Evolutionary conservation across 345 rosid genomes (phyloP).

Genomic region (Capsella bursapastoris): DNA sequence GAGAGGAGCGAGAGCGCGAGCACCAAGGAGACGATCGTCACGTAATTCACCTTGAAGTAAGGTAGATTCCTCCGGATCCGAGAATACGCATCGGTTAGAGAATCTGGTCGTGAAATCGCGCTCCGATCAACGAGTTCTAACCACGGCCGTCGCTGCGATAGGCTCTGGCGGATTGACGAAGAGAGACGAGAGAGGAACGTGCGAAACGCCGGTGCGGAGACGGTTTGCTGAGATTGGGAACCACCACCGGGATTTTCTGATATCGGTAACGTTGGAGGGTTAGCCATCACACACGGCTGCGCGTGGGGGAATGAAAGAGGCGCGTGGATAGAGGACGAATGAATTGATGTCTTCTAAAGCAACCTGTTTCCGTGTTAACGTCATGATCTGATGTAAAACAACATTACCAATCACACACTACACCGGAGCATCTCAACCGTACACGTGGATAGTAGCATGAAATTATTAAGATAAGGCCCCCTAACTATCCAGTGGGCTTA

Average conservation of each 20-base stretch:
- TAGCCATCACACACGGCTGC: constrained; percentile 39
- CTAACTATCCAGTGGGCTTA: neutral
- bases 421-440: constrained; percentile 10
- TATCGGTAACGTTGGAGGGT: constrained; percentile 33
- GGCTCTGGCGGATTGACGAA: constrained; percentile 63
- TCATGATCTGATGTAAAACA: constrained; percentile 16
- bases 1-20: constrained; percentile 75
- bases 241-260: constrained; percentile 50
- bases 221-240: constrained; percentile 56
- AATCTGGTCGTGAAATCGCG: constrained; percentile 62
- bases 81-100: constrained; percentile 67
- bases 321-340: constrained; percentile 18
- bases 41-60: constrained; percentile 78
- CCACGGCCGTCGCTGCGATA: constrained; percentile 85
- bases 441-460: constrained; percentile 15
- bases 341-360: constrained; percentile 12
- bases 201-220: constrained; percentile 64
- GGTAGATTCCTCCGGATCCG: constrained; percentile 65
- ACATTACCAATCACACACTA: neutral
- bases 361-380: constrained; percentile 23
- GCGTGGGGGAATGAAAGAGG: constrained; percentile 38
- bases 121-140: constrained; percentile 67
- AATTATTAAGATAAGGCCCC: neutral
- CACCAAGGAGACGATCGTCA: constrained; percentile 57
- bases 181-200: constrained; percentile 69